Percentiles rank a stretch among this genome's conserved stretches.
Evolutionary conservation across 257 asterid genomes (phyloP).

Genomic region (Solanum peruvianum): DNA sequence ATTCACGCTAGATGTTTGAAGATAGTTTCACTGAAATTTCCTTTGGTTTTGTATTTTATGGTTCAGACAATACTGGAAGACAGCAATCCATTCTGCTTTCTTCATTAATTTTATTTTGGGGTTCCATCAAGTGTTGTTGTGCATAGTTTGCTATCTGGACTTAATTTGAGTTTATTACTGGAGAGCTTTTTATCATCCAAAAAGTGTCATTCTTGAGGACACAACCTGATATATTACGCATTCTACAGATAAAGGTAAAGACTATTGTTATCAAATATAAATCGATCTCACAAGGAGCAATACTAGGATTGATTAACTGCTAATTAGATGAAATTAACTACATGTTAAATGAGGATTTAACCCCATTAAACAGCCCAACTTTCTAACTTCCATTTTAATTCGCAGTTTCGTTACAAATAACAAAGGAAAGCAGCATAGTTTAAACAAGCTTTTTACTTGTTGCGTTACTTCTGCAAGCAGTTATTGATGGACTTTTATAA

Average conservation of each 20-base stretch:
- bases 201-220: not conserved
- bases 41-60: not conserved
- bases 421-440: not conserved
- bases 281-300: not conserved
- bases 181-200: not conserved
- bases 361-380: not conserved
- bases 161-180: not conserved
- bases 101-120: conserved; percentile 13
- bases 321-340: not conserved
- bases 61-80: conserved; percentile 14
- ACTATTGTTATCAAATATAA: not conserved
- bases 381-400: not conserved
- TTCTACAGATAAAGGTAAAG: not conserved
- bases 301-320: not conserved
- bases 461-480: not conserved
- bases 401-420: not conserved
- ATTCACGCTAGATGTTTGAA: not conserved
- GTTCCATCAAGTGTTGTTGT: not conserved
- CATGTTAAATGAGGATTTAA: not conserved
- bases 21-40: conserved; percentile 6
- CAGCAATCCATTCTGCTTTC: conserved; percentile 7
- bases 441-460: not conserved
- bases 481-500: not conserved
- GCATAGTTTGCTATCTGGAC: not conserved
- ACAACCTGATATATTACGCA: not conserved